phyloP scores from a whole-genome alignment of 768 basidiomycete genomes.

The Pleurotus ostreatus region DNA sequence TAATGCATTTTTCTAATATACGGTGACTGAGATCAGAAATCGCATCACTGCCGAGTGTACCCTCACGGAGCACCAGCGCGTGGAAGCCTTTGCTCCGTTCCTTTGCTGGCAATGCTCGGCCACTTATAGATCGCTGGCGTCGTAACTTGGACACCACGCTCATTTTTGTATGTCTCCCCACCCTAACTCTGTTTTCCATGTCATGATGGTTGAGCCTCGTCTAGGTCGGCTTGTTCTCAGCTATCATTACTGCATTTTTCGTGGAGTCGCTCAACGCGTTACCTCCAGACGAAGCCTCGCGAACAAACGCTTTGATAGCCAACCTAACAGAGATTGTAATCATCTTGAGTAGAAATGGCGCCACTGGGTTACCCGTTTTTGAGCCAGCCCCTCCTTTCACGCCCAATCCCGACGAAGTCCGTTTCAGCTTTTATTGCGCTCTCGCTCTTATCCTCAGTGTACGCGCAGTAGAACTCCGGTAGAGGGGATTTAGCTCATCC shows the following conservation, averaged over 20 bases:
- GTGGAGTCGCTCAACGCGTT: constrained; percentile 13
- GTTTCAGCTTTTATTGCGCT: constrained; percentile 10
- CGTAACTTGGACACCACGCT: constrained; percentile 16
- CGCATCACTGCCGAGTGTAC: constrained; percentile 11
- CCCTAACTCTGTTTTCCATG: neutral
- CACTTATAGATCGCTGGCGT: constrained; percentile 16
- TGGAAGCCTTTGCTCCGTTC: constrained; percentile 16
- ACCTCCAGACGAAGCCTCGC: constrained; percentile 6
- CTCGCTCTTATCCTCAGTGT: constrained; percentile 10
- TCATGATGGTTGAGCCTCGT: neutral
- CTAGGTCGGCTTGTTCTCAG: constrained; percentile 18
- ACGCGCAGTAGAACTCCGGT: neutral
- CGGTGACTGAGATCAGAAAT: neutral
- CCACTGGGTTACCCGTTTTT: neutral
- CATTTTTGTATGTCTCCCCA: constrained; percentile 13
- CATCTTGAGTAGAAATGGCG: neutral
- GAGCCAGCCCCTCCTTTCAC: neutral
- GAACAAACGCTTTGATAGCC: constrained; percentile 25
- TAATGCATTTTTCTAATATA: neutral
- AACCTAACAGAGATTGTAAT: constrained; percentile 20
- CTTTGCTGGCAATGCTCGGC: constrained; percentile 10
- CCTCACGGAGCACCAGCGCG: constrained; percentile 15
- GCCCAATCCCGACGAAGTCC: constrained; percentile 7
- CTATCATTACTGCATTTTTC: constrained; percentile 17
- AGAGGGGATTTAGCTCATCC: neutral